Evolutionary conservation across 495 filamentous ascomycete genomes (phyloP).

Genomic region (Aspergillus leporis): DNA sequence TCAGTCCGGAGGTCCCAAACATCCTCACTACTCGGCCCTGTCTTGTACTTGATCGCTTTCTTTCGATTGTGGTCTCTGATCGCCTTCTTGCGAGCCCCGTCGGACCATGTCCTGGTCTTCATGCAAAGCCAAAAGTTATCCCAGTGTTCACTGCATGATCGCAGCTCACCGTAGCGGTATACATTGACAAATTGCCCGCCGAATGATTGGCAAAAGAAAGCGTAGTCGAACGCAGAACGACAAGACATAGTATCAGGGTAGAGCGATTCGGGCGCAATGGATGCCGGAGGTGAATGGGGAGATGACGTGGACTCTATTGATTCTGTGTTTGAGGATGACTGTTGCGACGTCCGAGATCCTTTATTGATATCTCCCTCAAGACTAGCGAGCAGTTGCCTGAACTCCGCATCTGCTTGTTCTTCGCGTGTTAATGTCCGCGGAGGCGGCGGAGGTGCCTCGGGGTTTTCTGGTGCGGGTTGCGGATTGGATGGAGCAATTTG

Average conservation of each 20-base stretch:
- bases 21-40: conserved; percentile 82
- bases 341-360: conserved; percentile 13
- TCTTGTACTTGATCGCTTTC: conserved; percentile 72
- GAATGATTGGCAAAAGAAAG: conserved; percentile 92
- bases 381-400: conserved; percentile 56
- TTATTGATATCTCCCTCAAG: conserved; percentile 38
- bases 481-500: conserved; percentile 21
- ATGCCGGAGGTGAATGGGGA: conserved; percentile 27
- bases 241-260: conserved; percentile 85
- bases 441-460: conserved; percentile 20
- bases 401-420: conserved; percentile 61
- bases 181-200: conserved; percentile 85
- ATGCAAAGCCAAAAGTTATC: conserved; percentile 95
- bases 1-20: conserved; percentile 74
- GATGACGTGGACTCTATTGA: conserved; percentile 18
- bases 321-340: conserved; percentile 20
- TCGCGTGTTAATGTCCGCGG: conserved; percentile 52
- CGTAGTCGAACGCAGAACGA: conserved; percentile 83
- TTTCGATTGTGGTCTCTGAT: conserved; percentile 71
- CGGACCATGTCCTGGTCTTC: conserved; percentile 57
- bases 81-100: conserved; percentile 51
- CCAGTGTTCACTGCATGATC: conserved; percentile 78
- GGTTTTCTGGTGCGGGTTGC: conserved; percentile 5
- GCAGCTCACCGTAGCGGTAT: conserved; percentile 79
- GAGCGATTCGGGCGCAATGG: conserved; percentile 60